These are phyloP conservation scores for Striga asiatica DNA, from an alignment of 257 asterid genomes.

Conservation along the genomic window DNA sequence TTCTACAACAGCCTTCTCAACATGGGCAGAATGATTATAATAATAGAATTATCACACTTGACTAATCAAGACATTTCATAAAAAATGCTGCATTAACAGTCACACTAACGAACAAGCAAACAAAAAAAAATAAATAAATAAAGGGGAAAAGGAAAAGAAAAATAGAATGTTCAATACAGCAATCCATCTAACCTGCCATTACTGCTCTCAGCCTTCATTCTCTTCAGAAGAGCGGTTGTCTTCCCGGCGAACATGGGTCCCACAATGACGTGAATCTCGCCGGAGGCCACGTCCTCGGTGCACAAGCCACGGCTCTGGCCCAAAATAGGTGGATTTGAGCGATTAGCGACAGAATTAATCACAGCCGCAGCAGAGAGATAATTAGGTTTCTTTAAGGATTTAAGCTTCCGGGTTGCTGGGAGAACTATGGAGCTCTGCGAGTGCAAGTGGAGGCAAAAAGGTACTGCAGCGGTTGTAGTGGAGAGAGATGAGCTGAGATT, in stretches of 20 bases:
- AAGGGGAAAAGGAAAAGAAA: too few relatives aligned
- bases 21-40: too few relatives aligned
- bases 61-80: not conserved
- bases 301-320: slow-evolving; percentile 28
- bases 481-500: slow-evolving; percentile 24
- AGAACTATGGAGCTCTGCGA: slow-evolving; percentile 21
- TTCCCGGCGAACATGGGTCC: slow-evolving; percentile 99
- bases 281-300: slow-evolving; percentile 28
- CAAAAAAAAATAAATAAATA: not conserved
- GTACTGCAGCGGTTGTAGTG: slow-evolving; percentile 24
- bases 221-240: slow-evolving; percentile 78
- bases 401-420: slow-evolving; percentile 12
- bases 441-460: slow-evolving; percentile 21
- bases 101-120: not conserved
- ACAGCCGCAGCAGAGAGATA: slow-evolving; percentile 9
- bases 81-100: not conserved
- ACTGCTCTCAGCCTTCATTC: slow-evolving; percentile 64
- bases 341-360: slow-evolving; percentile 22
- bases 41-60: too few relatives aligned
- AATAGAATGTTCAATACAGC: too few relatives aligned
- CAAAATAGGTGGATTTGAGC: slow-evolving; percentile 21
- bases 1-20: not conserved
- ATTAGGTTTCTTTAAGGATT: slow-evolving; percentile 16
- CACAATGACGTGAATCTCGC: slow-evolving; percentile 84
- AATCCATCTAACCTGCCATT: slow-evolving; percentile 58